Base-by-base conservation (phyloP, 805 yeast genomes). In the Saccharomycopsis microspora region DNA sequence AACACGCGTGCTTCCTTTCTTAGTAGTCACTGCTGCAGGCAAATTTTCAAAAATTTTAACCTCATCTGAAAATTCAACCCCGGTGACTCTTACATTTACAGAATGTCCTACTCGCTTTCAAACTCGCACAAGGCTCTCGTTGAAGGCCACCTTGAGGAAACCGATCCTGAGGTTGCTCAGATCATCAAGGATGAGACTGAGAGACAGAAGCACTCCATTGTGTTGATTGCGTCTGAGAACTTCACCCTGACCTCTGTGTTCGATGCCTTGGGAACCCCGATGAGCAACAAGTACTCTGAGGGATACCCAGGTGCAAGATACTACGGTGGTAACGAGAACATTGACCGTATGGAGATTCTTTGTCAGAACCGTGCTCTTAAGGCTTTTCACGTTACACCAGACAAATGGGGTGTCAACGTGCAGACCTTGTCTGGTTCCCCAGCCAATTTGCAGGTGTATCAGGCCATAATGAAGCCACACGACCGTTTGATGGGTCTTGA, bases 241-340 rank as follows among this genome's bases (percentile, higher is more conserved):
- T 90, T 89, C 75, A 90, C 98, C 48, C 85, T 97, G 44, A 85
- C 82, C 57, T 82, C 96, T 29, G 98, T 90, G 33, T 85, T 90
- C 78, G 96, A 90, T 64, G 78, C 87, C 44, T 74, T 90, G 60
- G 97, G 97, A 55, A 84, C 96, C 31, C 95, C 86, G 64, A 87
- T 90, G 96, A 89, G 85, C 67, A 90, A 90, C 77, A 90, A 90
- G 72, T 90, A 90, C 70, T 88, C 97, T 7, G 98, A 90, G 69
- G 97, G 97, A 55, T 90, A 90, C 69, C 98, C 98, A 39, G 96
- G 96, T 56, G 95, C 88, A 54, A 80, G 98, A 66, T 90, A 90
- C 72, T 90, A 90, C 64, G 98, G 98, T 66, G 98, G 98, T 65
- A 90, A 90, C 64, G 88, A 90, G 68, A 83, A 79, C 69, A 90